Percentiles rank a stretch among this genome's conserved stretches.
Evolutionary conservation across 1,139 yeast species (phyloP).

Genomic region (Geotrichum reessii): DNA sequence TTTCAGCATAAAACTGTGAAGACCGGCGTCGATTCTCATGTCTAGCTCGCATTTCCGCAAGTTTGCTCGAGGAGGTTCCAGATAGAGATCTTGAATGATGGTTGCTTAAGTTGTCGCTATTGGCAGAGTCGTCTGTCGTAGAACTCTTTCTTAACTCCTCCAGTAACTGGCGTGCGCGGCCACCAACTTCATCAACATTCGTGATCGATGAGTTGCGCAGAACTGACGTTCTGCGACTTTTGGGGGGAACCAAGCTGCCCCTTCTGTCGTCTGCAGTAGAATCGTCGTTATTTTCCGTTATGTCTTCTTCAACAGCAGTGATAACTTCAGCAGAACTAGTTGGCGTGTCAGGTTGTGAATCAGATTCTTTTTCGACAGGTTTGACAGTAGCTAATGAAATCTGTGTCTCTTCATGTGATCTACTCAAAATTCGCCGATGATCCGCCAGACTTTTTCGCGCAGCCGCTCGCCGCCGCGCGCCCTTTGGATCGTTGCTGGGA

Average conservation of each 20-base stretch:
- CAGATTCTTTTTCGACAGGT: neutral
- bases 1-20: neutral
- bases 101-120: neutral
- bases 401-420: slow-evolving; percentile 7
- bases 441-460: slow-evolving; percentile 45
- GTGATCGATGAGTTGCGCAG: slow-evolving; percentile 38
- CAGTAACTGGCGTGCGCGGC: slow-evolving; percentile 55
- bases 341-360: neutral
- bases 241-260: neutral
- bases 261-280: neutral
- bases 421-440: slow-evolving; percentile 22
- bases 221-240: neutral
- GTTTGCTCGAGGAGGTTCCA: slow-evolving; percentile 6
- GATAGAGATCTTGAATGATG: neutral
- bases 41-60: slow-evolving; percentile 20
- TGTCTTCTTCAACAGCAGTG: neutral
- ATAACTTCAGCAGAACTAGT: neutral
- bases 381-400: neutral
- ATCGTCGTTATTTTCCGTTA: neutral
- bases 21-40: slow-evolving; percentile 15
- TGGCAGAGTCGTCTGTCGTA: neutral
- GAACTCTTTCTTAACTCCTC: slow-evolving; percentile 47
- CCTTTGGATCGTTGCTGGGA: slow-evolving; percentile 64
- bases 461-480: slow-evolving; percentile 77
- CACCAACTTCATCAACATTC: slow-evolving; percentile 44